Base-by-base conservation (phyloP, 106 monocot species). In the Allium cepa region DNA sequence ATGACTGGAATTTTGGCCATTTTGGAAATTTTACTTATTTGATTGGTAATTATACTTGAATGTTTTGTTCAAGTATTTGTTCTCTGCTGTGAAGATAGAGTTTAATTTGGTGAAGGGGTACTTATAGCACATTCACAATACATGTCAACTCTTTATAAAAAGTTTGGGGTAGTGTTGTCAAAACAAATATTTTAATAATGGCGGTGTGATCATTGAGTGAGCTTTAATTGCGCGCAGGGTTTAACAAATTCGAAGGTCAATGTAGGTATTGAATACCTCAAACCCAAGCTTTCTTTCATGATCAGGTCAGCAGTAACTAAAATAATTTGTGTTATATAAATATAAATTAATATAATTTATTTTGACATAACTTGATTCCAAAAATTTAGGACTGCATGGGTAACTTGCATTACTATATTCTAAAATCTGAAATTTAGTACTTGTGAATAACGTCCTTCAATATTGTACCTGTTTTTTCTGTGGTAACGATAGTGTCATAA, bases 1-100 rank as follows among this genome's bases (percentile, higher is more conserved):
- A 84, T 77, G 46, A 84, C 77, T 4, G 84, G 84, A 53, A 81
- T 72, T 14, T 36, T 36, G 36, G 74, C 59, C 73, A 73, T 73
- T 65, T 1, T 2, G 22, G 9, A 9, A 60, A 60, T 1, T 60
- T 6, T 55, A 55, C 13, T 2, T 55, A 8, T 55, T 0, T 11
- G 53, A 10, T 53, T 13, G 15, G n/a, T 36, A 55, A 8, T 5
- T 11, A 62, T 10, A 45, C 28, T 26, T 28, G 46, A 50, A 52
- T 53, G 26, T 68, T 51, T 51, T 36, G 68, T 56, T 68, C 45
- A 68, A 36, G 68, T 13, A 7, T 17, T 9, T 14, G 68, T 26
- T 60, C 14, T 36, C 36, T 36, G 36, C 0, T 36, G 36, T 36
- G 36, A 36, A 36, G 36, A 36, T 36, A 36, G 36, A 1, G 36